These are phyloP conservation scores for Ustilago nuda DNA, from an alignment of 1,284 basidiomycete species.

Conservation along the genomic window DNA sequence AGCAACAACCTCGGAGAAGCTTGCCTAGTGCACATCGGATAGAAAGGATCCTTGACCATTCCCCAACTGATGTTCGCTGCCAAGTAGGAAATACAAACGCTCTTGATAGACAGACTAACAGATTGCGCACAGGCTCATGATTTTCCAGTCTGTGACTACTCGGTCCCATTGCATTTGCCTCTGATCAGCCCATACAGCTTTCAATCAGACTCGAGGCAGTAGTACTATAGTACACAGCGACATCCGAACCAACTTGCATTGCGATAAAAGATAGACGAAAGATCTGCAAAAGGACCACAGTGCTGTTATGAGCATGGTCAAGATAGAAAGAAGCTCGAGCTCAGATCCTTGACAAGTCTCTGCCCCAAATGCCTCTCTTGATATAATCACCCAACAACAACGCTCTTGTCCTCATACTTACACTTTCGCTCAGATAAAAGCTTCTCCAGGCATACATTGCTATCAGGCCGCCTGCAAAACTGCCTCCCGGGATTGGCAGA, in stretches of 20 bases:
- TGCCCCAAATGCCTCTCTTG: conserved; percentile 63
- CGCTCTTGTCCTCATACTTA: conserved; percentile 59
- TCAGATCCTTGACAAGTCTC: conserved; percentile 55
- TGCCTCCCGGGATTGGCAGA: conserved; percentile 63
- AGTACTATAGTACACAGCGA: no score
- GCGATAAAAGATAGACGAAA: neutral
- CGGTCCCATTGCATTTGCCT: no score
- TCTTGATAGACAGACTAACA: neutral
- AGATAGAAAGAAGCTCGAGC: neutral
- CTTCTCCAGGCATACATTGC: conserved; percentile 67
- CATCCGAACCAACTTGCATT: neutral
- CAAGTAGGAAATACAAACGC: neutral
- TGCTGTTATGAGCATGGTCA: neutral
- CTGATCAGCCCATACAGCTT: no score
- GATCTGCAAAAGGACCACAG: neutral
- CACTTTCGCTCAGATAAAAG: conserved; percentile 61
- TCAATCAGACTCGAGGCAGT: no score
- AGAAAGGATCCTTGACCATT: no score
- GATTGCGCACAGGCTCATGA: neutral
- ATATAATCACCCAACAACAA: conserved; percentile 66
- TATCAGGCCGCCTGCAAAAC: conserved; percentile 64
- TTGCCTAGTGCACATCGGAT: neutral
- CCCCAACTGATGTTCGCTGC: neutral
- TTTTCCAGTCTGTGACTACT: neutral
- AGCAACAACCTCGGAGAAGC: neutral